Percentiles rank a stretch among this genome's conserved stretches.
Conservation (phyloP, 2,329 filamentous ascomycete genomes). For the Ceratocystis ficicola region DNA sequence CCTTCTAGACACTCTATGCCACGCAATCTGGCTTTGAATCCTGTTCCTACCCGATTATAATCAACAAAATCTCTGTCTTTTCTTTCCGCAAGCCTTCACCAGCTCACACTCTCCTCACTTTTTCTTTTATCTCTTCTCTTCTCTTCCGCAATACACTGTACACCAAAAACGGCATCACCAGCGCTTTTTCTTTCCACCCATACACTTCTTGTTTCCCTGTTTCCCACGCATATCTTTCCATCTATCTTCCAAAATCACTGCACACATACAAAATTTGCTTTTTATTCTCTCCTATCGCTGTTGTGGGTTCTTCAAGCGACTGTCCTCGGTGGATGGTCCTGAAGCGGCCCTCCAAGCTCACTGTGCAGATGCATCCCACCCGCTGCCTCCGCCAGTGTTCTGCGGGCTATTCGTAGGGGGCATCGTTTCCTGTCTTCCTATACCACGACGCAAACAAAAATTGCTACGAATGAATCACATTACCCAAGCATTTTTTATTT, state of each 20-base stretch:
- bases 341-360: background rate
- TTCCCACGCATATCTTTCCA: conserved; percentile 1
- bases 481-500: background rate
- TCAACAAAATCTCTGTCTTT: conserved; percentile 14
- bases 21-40: conserved; percentile 4
- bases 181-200: conserved; percentile 12
- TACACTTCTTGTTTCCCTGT: conserved; percentile 15
- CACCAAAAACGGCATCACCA: conserved; percentile 21
- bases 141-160: conserved; percentile 14
- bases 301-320: conserved; percentile 3
- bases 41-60: conserved; percentile 12
- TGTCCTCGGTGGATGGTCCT: background rate
- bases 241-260: background rate
- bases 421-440: background rate
- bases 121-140: background rate
- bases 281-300: background rate
- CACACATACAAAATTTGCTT: conserved; percentile 8
- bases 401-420: background rate
- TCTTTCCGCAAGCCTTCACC: background rate
- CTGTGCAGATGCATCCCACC: background rate
- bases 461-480: background rate
- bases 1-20: conserved; percentile 12
- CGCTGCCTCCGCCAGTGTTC: background rate
- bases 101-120: background rate
- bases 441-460: conserved; percentile 2